These are phyloP conservation scores for Stramenopiles sp. DNA, from an alignment of 352 stramenopile genomes.

Conservation along the genomic window DNA sequence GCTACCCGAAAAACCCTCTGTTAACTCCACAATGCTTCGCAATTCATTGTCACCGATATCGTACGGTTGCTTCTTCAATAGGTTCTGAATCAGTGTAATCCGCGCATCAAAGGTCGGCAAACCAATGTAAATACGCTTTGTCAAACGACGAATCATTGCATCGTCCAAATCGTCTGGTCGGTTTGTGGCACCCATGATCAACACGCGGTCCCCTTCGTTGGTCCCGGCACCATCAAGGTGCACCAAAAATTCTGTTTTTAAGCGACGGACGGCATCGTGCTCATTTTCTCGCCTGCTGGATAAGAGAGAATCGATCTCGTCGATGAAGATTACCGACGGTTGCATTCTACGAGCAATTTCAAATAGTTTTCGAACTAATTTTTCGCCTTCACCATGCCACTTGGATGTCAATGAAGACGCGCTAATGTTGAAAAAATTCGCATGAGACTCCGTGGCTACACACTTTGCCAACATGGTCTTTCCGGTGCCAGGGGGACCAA, in stretches of 20 bases:
- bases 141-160: conserved; percentile 80
- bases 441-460: not conserved
- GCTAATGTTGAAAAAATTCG: conserved; percentile 11
- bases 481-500: conserved; percentile 5
- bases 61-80: not conserved
- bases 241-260: conserved; percentile 97
- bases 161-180: conserved; percentile 91
- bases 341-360: conserved; percentile 53
- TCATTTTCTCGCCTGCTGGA: conserved; percentile 85
- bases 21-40: not conserved
- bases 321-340: conserved; percentile 95
- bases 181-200: conserved; percentile 77
- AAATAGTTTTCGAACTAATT: conserved; percentile 89
- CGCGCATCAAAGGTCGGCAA: conserved; percentile 64
- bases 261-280: conserved; percentile 83
- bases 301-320: conserved; percentile 97
- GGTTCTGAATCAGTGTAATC: conserved; percentile 21
- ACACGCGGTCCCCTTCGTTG: conserved; percentile 63
- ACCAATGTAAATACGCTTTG: conserved; percentile 92
- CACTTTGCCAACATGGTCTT: conserved; percentile 11
- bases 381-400: conserved; percentile 78
- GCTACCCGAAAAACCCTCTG: conserved; percentile 1
- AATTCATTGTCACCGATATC: not conserved
- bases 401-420: conserved; percentile 6
- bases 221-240: conserved; percentile 84